Base-by-base conservation (phyloP, 306 rosid species). In the Bauhinia variegata region DNA sequence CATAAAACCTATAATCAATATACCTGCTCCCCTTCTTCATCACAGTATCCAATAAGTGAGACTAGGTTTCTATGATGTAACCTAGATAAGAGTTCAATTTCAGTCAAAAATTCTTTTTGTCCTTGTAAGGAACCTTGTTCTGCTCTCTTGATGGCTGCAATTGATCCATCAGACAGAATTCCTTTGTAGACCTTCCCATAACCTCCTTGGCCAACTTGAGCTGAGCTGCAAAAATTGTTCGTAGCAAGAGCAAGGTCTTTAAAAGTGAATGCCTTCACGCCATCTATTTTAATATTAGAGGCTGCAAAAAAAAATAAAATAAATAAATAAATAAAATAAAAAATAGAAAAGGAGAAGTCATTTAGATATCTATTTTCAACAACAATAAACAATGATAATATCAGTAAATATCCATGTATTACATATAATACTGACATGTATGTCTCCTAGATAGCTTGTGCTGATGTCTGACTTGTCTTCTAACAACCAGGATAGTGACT, bases 111-210 rank as follows among this genome's bases (percentile, higher is more conserved):
- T 82, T 90, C 97, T 54, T 77, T 90, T 68, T 86, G 86, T 39
- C 99, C 99, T 75, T 95, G 99, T 33, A 95, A 75, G 55, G 99
- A 95, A 75, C 86, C 88, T 82, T 77, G 92, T 71, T 85, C 92
- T 23, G 91, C 99, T 37, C 95, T 82, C 80, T 95, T 95, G 67
- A 95, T 46, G 49, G 99, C 99, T 43, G 90, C 95, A 37, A 67
- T 57, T 37, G 76, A 80, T 37, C 76, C 85, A 80, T 88, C 81
- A 7, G 76, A 75, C 11, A 95, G 70, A 77, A 80, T 64, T 48
- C 99, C 99, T 80, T 60, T 88, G 60, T 95, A 95, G 72, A 95
- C 99, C 78, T 77, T 93, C 57, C 98, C 98, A 67, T 93, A 93
- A 60, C 98, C 98, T 81, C 98, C 98, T 84, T 50, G 93, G 17